Percentiles rank a stretch among this genome's conserved stretches.
These are phyloP conservation scores for Trypanosoma caninum DNA, from an alignment of 208 protist species.

Conservation along the genomic window DNA sequence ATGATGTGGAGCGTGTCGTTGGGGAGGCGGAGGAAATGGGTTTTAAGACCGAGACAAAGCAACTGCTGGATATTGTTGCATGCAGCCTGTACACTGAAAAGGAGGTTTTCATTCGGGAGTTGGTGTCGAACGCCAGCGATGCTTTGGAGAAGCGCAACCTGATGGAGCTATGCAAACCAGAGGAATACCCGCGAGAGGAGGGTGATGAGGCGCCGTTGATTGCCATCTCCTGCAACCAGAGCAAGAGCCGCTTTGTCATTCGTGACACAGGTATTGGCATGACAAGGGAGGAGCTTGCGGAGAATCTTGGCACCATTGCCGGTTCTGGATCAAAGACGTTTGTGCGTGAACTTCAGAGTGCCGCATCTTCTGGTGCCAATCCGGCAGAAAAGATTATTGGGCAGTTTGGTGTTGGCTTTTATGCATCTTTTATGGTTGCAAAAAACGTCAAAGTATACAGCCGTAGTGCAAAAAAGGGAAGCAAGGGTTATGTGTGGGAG, in stretches of 20 bases:
- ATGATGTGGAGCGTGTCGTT: conserved; percentile 54
- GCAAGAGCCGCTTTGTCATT: conserved; percentile 89
- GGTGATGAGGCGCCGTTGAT: conserved; percentile 83
- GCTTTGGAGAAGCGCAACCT: conserved; percentile 96
- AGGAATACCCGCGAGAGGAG: conserved; percentile 68
- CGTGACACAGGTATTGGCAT: conserved; percentile 97
- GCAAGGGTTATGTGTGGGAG: conserved; percentile 94
- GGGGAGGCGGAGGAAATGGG: conserved; percentile 82
- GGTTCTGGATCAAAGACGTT: conserved; percentile 89
- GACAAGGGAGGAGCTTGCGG: conserved; percentile 94
- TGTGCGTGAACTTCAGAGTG: conserved; percentile 78
- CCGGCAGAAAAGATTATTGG: conserved; percentile 92
- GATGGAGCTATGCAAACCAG: conserved; percentile 77
- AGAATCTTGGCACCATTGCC: conserved; percentile 96
- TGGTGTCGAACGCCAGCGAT: conserved; percentile 97
- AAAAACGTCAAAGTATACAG: conserved; percentile 93
- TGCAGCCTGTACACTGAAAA: conserved; percentile 98
- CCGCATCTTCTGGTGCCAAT: conserved; percentile 38
- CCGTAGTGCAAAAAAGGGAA: conserved; percentile 75
- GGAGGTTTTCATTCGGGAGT: conserved; percentile 98
- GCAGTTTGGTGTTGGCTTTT: conserved; percentile 98
- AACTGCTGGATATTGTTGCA: conserved; percentile 98
- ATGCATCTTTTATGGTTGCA: conserved; percentile 97
- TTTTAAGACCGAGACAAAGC: conserved; percentile 98
- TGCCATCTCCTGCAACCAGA: conserved; percentile 89